Conservation (phyloP, 2,329 filamentous ascomycete genomes). For the Tolypocladium inflatum region DNA sequence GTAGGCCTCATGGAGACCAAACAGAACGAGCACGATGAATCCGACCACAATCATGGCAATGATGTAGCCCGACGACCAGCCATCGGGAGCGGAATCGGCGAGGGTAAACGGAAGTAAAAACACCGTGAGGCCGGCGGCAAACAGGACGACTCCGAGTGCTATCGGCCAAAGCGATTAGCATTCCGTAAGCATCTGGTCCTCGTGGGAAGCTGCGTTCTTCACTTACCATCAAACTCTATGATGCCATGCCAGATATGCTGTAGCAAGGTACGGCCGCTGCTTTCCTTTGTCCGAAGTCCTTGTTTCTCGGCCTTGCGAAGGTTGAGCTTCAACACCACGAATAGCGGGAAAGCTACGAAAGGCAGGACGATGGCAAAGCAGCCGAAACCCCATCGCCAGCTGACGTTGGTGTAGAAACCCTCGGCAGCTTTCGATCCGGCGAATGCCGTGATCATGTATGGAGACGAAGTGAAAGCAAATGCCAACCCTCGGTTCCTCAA, state of each 20-base stretch:
- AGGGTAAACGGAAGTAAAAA: constrained; percentile 59
- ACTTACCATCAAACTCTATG: constrained; percentile 46
- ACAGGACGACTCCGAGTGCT: constrained; percentile 45
- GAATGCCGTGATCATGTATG: constrained; percentile 37
- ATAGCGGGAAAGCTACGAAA: constrained; percentile 41
- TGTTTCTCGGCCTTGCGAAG: constrained; percentile 44
- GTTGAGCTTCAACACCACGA: constrained; percentile 42
- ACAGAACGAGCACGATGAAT: constrained; percentile 43
- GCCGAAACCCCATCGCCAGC: constrained; percentile 39
- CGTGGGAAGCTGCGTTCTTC: too few relatives aligned
- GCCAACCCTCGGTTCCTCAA: constrained; percentile 27
- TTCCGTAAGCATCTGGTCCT: too few relatives aligned
- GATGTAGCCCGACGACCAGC: constrained; percentile 43
- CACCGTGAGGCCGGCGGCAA: constrained; percentile 45
- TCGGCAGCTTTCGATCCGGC: constrained; percentile 25
- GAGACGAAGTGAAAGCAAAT: constrained; percentile 28
- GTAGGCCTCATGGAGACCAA: constrained; percentile 47
- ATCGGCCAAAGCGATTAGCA: not conserved
- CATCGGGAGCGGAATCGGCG: constrained; percentile 32
- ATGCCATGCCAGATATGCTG: constrained; percentile 41
- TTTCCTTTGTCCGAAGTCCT: constrained; percentile 29
- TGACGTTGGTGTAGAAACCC: constrained; percentile 16
- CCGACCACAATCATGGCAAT: constrained; percentile 54
- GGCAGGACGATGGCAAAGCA: constrained; percentile 52
- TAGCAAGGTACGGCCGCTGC: constrained; percentile 30